Percentiles rank a stretch among this genome's conserved stretches.
Evolutionary conservation across 176 grass and related monocot genomes (phyloP).

Genomic region (Puccinellia tenuiflora): DNA sequence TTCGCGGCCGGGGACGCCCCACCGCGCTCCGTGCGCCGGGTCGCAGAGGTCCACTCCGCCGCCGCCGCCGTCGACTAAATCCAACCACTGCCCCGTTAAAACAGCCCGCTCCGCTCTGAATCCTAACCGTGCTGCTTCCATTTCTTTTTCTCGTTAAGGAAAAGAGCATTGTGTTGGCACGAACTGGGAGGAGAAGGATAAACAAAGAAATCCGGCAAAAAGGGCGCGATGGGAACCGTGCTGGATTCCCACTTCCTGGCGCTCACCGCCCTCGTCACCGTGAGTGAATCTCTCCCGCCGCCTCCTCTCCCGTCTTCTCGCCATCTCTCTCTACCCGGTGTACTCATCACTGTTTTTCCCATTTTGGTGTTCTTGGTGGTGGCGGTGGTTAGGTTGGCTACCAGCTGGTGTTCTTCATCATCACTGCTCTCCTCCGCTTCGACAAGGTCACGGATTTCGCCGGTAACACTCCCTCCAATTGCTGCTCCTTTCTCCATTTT

Average conservation of each 20-base stretch:
- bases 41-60: neutral
- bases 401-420: constrained; percentile 88
- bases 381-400: constrained; percentile 60
- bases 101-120: neutral
- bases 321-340: rapidly evolving
- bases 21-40: neutral
- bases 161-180: neutral
- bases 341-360: neutral
- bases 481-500: neutral
- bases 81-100: neutral
- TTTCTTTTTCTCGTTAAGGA: neutral
- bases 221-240: constrained; percentile 62
- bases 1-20: neutral
- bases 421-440: constrained; percentile 82
- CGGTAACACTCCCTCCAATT: constrained; percentile 34
- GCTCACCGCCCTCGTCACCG: constrained; percentile 91
- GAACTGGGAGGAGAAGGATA: neutral
- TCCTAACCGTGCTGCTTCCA: neutral
- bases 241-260: constrained; percentile 88
- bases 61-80: neutral
- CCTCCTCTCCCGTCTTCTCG: neutral
- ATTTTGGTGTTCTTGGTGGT: neutral
- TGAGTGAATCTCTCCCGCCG: neutral
- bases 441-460: constrained; percentile 99
- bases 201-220: neutral